These are phyloP conservation scores for Sparassis latifolia DNA, from an alignment of 1,284 basidiomycete genomes.

Conservation along the genomic window DNA sequence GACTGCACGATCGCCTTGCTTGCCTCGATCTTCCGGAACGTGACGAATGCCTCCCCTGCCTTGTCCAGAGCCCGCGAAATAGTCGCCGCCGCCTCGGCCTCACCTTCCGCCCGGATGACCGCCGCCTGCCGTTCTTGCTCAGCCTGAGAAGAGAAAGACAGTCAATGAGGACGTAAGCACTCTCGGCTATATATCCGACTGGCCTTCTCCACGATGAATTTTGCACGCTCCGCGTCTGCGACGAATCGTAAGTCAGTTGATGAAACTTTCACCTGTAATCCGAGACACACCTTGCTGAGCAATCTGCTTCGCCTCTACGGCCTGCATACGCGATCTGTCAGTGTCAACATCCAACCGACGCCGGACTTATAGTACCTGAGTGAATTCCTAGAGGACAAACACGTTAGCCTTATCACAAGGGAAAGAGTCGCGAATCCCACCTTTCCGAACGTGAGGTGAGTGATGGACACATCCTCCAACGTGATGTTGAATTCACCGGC, in stretches of 20 bases:
- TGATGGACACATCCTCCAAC: conserved; percentile 97
- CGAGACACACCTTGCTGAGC: conserved; percentile 76
- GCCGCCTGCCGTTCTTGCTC: conserved; percentile 99
- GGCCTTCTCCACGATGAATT: conserved; percentile 97
- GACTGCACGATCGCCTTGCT: conserved; percentile 93
- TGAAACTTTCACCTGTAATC: not conserved
- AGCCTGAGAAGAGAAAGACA: conserved; percentile 44
- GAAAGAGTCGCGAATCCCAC: conserved; percentile 29
- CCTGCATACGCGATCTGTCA: conserved; percentile 32
- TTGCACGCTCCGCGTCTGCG: conserved; percentile 92
- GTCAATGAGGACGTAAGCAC: no score
- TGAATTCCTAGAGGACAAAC: conserved; percentile 61
- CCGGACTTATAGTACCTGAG: conserved; percentile 39
- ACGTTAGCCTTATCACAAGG: conserved; percentile 18
- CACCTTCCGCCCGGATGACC: conserved; percentile 96
- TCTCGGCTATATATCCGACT: conserved; percentile 9
- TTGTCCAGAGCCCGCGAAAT: conserved; percentile 91
- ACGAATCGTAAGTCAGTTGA: not conserved
- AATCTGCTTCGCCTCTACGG: conserved; percentile 98
- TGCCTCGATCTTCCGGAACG: conserved; percentile 95
- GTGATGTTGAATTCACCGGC: conserved; percentile 96
- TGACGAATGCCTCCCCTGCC: conserved; percentile 94
- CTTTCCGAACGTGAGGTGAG: conserved; percentile 79
- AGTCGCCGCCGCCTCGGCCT: conserved; percentile 93
- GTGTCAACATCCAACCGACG: conserved; percentile 5